Percentiles rank a stretch among this genome's conserved stretches.
Evolutionary conservation across 73 alveolate species (phyloP).

Genomic region (Paramecium sonneborni): DNA sequence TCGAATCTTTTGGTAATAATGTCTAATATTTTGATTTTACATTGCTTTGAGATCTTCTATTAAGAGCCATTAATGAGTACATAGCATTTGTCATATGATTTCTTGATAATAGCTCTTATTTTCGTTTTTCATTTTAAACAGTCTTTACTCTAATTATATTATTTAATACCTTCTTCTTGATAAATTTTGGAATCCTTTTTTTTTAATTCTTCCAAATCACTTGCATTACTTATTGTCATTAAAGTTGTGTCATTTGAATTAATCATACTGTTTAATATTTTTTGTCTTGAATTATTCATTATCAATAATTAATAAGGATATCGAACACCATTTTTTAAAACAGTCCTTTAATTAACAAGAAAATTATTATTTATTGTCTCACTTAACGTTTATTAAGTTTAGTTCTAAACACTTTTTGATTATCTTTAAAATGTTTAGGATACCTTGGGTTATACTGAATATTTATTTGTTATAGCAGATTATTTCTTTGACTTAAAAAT

Average conservation of each 20-base stretch:
- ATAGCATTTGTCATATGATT: constrained; percentile 4
- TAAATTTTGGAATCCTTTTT: background rate
- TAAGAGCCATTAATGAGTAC: constrained; percentile 7
- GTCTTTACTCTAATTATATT: background rate
- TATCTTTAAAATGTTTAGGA: background rate
- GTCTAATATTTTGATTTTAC: background rate
- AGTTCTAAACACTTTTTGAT: background rate
- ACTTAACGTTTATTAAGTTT: background rate
- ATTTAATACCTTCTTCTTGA: background rate
- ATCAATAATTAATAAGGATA: constrained; percentile 34
- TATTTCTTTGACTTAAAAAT: background rate
- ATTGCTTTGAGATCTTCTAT: background rate
- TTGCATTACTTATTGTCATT: background rate
- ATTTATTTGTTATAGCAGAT: background rate
- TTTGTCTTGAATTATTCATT: background rate
- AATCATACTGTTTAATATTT: background rate
- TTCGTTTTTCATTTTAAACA: background rate
- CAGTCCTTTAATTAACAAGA: background rate
- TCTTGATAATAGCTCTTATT: constrained; percentile 8
- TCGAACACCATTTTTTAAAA: background rate
- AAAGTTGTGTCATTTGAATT: background rate
- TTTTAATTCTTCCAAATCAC: constrained; percentile 6
- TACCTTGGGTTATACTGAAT: background rate
- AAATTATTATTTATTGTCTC: background rate
- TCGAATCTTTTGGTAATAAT: background rate